Base-by-base conservation (phyloP, 2,329 filamentous ascomycete species). In the Aureobasidium sp. region DNA sequence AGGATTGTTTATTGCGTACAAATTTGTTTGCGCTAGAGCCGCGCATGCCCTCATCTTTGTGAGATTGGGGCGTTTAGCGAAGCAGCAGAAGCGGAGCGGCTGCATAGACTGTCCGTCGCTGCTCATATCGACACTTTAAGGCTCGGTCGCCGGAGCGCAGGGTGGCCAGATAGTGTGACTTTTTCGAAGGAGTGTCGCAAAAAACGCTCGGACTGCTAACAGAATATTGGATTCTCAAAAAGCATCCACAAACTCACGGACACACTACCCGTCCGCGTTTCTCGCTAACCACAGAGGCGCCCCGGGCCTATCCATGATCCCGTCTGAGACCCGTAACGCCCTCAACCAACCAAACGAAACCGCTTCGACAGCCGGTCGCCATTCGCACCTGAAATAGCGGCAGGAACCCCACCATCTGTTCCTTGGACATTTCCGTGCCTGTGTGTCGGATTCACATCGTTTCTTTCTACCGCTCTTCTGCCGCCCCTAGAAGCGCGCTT, bases 401-500 rank as follows among this genome's bases (percentile, higher is more conserved):
- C 41, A 55, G 15, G 39, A 61, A 61, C 59, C 59, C 59, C 59
- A 61, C 59, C 59, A 55, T 61, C 59, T 48, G 59, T 61, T 61
- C 59, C 59, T 61, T 61, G 59, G 59, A 61, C 59, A 54, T 61
- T 53, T 61, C 59, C 59, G 59, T 61, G 48, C 59, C 59, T 53
- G 36, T 61, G 59, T 61, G 27, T 61, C 59, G 59, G 59, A 61
- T 54, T 61, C 57, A 53, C 59, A 61, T 61, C 59, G 59, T 61
- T 50, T 61, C 59, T 61, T 61, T 61, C 59, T 61, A 53, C 59
- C 59, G 59, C 59, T 61, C 59, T 61, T 61, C 59, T 61, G 59
- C 59, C 59, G 59, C 59, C 59, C 49, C 59, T 61, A 61, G 59
- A 61, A 61, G 59, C 59, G 49, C 59, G 59, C 59, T 61, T 61